These are phyloP conservation scores for Fusarium sp. DNA, from an alignment of 2,329 filamentous ascomycete genomes.

Conservation along the genomic window DNA sequence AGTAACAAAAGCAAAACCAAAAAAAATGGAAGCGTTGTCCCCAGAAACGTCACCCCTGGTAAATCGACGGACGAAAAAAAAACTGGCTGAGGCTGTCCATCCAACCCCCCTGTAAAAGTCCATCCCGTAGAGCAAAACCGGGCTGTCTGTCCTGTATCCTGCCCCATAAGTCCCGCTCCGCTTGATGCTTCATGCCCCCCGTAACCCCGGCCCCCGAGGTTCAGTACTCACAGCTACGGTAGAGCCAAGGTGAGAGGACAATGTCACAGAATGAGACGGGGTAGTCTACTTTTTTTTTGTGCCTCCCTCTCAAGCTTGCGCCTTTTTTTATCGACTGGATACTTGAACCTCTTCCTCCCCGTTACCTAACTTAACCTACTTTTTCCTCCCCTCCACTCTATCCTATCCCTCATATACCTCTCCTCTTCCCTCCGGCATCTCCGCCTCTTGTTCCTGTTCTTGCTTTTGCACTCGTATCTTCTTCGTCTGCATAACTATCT, in stretches of 20 bases:
- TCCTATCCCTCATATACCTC: slow-evolving; percentile 45
- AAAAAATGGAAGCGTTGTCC: slow-evolving; percentile 17
- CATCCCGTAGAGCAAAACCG: slow-evolving; percentile 21
- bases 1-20: slow-evolving; percentile 14
- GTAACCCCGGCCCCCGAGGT: slow-evolving; percentile 36
- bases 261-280: slow-evolving; percentile 18
- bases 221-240: slow-evolving; percentile 26
- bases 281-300: slow-evolving; percentile 34
- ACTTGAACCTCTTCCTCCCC: slow-evolving; percentile 48
- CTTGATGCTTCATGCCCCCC: slow-evolving; percentile 31
- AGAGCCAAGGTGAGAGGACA: slow-evolving; percentile 25
- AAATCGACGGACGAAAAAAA: slow-evolving; percentile 13
- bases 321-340: slow-evolving; percentile 38
- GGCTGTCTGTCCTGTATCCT: slow-evolving; percentile 23
- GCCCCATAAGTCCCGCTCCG: slow-evolving; percentile 35
- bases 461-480: slow-evolving; percentile 40
- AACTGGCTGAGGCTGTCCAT: slow-evolving; percentile 13
- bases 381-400: slow-evolving; percentile 40
- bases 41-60: slow-evolving; percentile 27
- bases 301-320: slow-evolving; percentile 25
- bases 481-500: slow-evolving; percentile 43
- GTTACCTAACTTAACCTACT: slow-evolving; percentile 15
- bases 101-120: slow-evolving; percentile 22
- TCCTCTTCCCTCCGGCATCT: slow-evolving; percentile 50
- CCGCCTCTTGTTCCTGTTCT: slow-evolving; percentile 38